phyloP scores from a whole-genome alignment of 192 early-diverging fungal genomes.

The Glomus cerebriforme region DNA sequence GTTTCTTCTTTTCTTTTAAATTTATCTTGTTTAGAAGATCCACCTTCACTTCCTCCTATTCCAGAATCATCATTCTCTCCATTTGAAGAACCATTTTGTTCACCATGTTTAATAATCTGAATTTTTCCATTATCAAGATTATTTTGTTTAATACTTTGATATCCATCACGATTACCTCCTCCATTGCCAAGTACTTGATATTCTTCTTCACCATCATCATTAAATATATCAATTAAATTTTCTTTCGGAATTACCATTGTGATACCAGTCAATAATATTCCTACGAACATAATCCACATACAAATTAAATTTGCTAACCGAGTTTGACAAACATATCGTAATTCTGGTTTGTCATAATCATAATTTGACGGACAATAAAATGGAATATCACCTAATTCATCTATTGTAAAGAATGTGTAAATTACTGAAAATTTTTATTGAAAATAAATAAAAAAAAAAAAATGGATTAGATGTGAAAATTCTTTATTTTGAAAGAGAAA shows the following conservation, averaged over 20 bases:
- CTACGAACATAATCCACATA: background rate
- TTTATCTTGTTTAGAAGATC: background rate
- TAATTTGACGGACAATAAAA: constrained; percentile 13
- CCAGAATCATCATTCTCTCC: no score
- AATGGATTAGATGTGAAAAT: background rate
- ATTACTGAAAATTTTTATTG: background rate
- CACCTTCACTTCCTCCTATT: background rate
- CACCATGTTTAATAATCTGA: background rate
- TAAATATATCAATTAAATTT: background rate
- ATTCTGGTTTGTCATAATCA: background rate
- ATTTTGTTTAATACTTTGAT: background rate
- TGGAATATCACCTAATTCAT: constrained; percentile 7
- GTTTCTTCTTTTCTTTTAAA: background rate
- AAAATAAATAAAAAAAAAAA: background rate
- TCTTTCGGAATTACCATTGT: background rate
- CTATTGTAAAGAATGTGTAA: background rate
- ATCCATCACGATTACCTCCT: background rate
- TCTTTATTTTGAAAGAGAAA: background rate
- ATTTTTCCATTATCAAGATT: background rate
- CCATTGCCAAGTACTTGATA: background rate
- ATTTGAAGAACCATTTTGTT: background rate
- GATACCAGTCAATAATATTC: background rate
- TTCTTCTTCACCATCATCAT: background rate
- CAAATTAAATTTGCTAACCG: constrained; percentile 7
- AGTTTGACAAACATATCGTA: background rate